Conservation (phyloP, 2,329 filamentous ascomycete genomes). For the Amauroascus verrucosus region DNA sequence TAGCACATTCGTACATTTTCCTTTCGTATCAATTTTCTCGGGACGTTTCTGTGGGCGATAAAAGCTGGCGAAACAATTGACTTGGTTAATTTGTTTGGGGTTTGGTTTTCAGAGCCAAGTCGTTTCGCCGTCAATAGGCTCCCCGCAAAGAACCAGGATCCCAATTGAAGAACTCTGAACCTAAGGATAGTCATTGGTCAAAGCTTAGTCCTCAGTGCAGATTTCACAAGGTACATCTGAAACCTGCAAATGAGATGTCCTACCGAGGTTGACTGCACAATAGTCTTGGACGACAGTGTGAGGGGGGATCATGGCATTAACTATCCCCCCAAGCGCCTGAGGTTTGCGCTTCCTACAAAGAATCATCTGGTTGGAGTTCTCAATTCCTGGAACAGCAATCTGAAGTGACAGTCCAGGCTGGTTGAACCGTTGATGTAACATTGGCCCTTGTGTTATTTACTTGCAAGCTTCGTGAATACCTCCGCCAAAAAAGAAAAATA, state of each 20-base stretch:
- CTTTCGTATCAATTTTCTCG: too few species aligned
- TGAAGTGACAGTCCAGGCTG: background rate
- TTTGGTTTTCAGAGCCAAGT: too few species aligned
- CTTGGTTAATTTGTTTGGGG: too few species aligned
- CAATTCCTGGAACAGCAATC: too few species aligned
- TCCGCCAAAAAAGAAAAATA: too few species aligned
- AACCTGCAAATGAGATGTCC: background rate
- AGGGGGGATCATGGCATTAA: background rate
- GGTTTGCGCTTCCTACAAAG: too few species aligned
- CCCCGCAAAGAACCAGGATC: background rate
- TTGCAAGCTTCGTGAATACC: background rate
- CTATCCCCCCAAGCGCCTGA: background rate
- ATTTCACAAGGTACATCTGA: background rate
- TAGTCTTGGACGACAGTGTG: background rate
- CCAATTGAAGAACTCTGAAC: background rate
- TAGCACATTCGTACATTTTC: too few species aligned
- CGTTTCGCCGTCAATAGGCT: too few species aligned
- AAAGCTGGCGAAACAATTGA: too few species aligned
- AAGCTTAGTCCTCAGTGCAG: background rate
- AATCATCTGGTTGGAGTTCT: too few species aligned
- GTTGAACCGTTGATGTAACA: background rate
- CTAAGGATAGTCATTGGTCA: background rate
- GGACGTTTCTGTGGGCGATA: too few species aligned
- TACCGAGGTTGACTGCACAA: constrained; percentile 4
- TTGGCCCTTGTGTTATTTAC: background rate